Evolutionary conservation across 169 alveolate species (phyloP), one percentile per base, ranked within the genome.

Genomic region (Toxoplasma gondii): DNA sequence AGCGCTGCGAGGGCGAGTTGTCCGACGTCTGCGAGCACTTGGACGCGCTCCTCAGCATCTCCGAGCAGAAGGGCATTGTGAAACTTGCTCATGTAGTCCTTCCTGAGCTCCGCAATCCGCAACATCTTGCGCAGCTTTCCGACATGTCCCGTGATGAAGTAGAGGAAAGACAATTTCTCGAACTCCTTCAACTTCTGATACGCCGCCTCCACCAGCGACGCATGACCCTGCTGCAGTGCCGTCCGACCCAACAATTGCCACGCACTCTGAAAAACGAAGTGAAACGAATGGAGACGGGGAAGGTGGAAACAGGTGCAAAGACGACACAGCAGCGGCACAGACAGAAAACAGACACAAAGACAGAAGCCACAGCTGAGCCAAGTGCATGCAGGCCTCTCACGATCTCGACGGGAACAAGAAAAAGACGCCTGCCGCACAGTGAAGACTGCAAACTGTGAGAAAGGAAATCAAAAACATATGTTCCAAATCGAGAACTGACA

Each of bases 191-290:
- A 96, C 96, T 98, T 97, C 88, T 98, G 97, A 90, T 96, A 97
- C 94, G 98, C 97, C 95, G 97, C 96, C 97, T 98, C 99, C 78
- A 98, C 98, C 17, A 98, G 97, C 94, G 97, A 97, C 92, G 96
- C 96, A 92, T 96, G 96, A n/a, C 99, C 99, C 96, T 96, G 97
- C 39, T 97, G 96, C 92, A 96, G 58, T 44, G 98, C 98, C 83
- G 97, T 98, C 88, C 87, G 87, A 82, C 92, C 94, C 70, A 94
- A 92, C 54, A 82, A 44, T n/a, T 92, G 88, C 96, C 97, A 84
- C 39, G 93, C 94, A 7, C 86, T 88, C 96, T 95, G 58, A 44
- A 80, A 82, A 41, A n/a, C 58, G n/a, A 82, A 53, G 41, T n/a
- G 12, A 9, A 29, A 58, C 38, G 24, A 12, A 39, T 38, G 45